Evolutionary conservation across 257 asterid genomes (phyloP).

Genomic region (Nicotiana benthamiana): DNA sequence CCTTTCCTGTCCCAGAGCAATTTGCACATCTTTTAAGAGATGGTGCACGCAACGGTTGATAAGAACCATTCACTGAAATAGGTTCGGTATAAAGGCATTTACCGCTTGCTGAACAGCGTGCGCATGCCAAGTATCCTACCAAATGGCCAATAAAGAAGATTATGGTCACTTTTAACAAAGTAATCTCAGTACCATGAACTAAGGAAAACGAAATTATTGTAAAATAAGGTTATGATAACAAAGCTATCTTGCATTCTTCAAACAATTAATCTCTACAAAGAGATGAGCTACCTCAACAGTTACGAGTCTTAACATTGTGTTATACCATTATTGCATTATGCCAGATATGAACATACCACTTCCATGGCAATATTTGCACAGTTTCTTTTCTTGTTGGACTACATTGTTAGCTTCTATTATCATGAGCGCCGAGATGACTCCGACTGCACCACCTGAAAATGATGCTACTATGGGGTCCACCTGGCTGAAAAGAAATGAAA

Average conservation of each 20-base stretch:
- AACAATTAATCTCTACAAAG: too few relatives aligned
- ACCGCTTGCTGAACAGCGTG: constrained; percentile 79
- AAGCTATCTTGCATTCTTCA: too few relatives aligned
- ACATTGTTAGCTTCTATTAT: constrained; percentile 78
- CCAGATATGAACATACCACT: constrained; percentile 45
- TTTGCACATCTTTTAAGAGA: constrained; percentile 63
- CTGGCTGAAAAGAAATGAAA: constrained; percentile 45
- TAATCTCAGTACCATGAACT: constrained; percentile 1
- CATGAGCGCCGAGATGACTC: constrained; percentile 85
- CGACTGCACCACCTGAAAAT: constrained; percentile 96
- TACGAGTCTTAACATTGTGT: too few relatives aligned
- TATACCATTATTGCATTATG: too few relatives aligned
- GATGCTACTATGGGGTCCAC: constrained; percentile 96
- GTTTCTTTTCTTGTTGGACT: constrained; percentile 77
- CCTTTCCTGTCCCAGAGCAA: constrained; percentile 98
- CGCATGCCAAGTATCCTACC: constrained; percentile 88
- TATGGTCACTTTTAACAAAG: neutral
- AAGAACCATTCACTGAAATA: constrained; percentile 32
- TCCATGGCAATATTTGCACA: constrained; percentile 93
- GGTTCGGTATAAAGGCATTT: constrained; percentile 63
- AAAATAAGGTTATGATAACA: too few relatives aligned
- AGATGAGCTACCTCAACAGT: too few relatives aligned
- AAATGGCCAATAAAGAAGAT: neutral
- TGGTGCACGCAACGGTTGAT: constrained; percentile 44
- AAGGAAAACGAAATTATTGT: too few relatives aligned